Conservation (phyloP, 768 basidiomycete genomes). For the Amanita inopinata region DNA sequence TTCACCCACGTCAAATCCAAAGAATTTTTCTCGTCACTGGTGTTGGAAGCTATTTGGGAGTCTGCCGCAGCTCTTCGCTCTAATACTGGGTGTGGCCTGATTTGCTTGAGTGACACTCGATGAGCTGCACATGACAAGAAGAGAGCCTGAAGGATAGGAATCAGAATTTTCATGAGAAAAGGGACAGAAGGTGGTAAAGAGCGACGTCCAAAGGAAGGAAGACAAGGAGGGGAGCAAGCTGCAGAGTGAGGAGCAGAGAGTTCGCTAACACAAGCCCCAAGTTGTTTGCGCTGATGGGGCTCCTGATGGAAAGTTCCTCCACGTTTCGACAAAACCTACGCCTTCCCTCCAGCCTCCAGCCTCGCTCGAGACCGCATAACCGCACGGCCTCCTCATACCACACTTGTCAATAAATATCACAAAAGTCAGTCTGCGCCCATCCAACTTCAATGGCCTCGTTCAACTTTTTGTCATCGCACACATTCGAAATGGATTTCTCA, state of each 20-base stretch:
- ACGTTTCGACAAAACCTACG: too few species aligned
- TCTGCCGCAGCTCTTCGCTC: slow-evolving; percentile 27
- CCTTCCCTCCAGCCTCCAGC: too few species aligned
- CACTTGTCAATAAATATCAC: too few species aligned
- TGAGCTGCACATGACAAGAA: slow-evolving; percentile 31
- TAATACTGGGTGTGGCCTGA: slow-evolving; percentile 23
- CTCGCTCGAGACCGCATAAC: too few species aligned
- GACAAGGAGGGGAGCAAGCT: slow-evolving; percentile 12
- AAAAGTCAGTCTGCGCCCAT: too few species aligned
- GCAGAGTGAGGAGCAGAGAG: neutral
- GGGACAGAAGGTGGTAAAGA: slow-evolving; percentile 19
- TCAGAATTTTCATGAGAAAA: slow-evolving; percentile 31
- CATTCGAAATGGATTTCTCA: too few species aligned
- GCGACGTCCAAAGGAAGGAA: slow-evolving; percentile 16
- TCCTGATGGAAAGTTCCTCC: too few species aligned
- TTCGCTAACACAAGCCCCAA: too few species aligned
- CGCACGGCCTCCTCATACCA: too few species aligned
- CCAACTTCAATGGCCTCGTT: too few species aligned
- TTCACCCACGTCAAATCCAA: slow-evolving; percentile 36
- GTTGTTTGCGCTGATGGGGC: slow-evolving; percentile 2
- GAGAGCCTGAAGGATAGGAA: slow-evolving; percentile 29
- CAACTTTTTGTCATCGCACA: too few species aligned
- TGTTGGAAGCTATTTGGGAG: slow-evolving; percentile 7
- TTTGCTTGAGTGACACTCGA: slow-evolving; percentile 37
- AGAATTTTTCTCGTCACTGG: slow-evolving; percentile 20